Evolutionary conservation across 148 eudicot species (phyloP).

Genomic region (Nepenthes gracilis): DNA sequence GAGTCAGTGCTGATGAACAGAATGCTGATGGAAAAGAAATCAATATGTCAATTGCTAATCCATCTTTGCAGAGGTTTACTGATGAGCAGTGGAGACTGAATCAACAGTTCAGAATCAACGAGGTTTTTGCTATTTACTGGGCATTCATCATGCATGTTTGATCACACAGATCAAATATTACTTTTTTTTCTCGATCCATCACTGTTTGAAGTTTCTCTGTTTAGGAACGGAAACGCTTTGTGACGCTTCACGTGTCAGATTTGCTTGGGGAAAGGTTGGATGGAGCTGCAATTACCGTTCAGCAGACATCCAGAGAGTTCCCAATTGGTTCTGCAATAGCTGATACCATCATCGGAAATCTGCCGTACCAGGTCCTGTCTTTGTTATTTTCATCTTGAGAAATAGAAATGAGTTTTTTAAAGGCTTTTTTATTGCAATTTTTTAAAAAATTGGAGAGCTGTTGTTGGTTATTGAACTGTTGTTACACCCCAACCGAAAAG

Average conservation of each 20-base stretch:
- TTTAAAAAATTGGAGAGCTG: no score
- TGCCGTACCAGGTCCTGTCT: slow-evolving; percentile 49
- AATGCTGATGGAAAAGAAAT: slow-evolving; percentile 24
- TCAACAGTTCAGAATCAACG: slow-evolving; percentile 43
- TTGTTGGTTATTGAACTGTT: neutral
- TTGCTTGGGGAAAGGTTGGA: slow-evolving; percentile 37
- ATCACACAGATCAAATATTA: neutral
- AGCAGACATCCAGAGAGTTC: slow-evolving; percentile 69
- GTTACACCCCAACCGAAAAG: neutral
- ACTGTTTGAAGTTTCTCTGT: neutral
- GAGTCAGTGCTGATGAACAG: slow-evolving; percentile 14
- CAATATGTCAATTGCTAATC: slow-evolving; percentile 40
- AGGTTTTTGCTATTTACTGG: slow-evolving; percentile 19
- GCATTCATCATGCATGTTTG: no score
- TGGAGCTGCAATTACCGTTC: slow-evolving; percentile 48
- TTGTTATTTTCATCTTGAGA: neutral
- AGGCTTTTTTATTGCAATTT: no score
- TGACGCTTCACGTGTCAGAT: slow-evolving; percentile 60
- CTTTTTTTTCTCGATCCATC: neutral
- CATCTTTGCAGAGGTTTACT: slow-evolving; percentile 78
- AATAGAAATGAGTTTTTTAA: no score
- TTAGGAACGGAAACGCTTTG: slow-evolving; percentile 78
- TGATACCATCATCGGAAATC: slow-evolving; percentile 50
- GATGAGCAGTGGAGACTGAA: slow-evolving; percentile 65
- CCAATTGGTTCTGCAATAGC: slow-evolving; percentile 94